phyloP scores from a whole-genome alignment of 2,329 filamentous ascomycete genomes.

The Claviceps digitariae region DNA sequence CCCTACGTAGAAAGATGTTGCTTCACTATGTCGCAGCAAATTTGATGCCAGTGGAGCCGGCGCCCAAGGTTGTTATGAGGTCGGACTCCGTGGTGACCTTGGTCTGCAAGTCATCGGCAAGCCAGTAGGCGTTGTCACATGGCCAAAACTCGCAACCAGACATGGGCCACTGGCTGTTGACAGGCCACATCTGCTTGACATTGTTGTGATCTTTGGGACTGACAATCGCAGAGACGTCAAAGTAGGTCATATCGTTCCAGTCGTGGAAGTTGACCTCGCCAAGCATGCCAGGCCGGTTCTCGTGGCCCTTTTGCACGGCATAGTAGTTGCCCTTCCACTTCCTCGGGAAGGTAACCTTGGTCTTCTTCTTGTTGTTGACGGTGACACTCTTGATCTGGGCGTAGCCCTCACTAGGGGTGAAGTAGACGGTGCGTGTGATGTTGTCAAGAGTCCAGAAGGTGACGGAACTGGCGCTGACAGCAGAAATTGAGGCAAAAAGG shows the following conservation, averaged over 20 bases:
- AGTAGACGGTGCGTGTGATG: conserved; percentile 33
- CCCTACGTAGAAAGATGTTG: neutral
- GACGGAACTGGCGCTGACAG: conserved; percentile 34
- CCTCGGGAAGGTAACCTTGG: conserved; percentile 28
- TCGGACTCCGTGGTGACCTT: conserved; percentile 34
- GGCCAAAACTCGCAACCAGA: conserved; percentile 40
- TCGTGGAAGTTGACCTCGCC: conserved; percentile 37
- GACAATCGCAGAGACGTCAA: conserved; percentile 46
- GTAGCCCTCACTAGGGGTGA: conserved; percentile 30
- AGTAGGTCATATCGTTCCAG: conserved; percentile 36
- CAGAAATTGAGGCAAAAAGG: conserved; percentile 27
- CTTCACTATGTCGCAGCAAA: conserved; percentile 4
- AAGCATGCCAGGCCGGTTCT: conserved; percentile 34
- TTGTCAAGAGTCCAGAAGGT: conserved; percentile 47
- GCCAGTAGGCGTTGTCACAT: conserved; percentile 41
- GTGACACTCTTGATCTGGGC: conserved; percentile 23
- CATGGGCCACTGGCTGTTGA: conserved; percentile 19
- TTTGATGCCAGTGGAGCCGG: conserved; percentile 14
- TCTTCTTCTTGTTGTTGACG: conserved; percentile 24
- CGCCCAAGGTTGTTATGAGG: conserved; percentile 37
- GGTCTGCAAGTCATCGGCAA: conserved; percentile 41
- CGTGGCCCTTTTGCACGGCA: conserved; percentile 30
- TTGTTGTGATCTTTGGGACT: conserved; percentile 33
- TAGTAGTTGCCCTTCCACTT: conserved; percentile 38
- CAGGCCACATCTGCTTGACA: conserved; percentile 42